Evolutionary conservation across 2,329 filamentous ascomycete genomes (phyloP), one percentile per base, ranked within the genome.

Genomic region (Onygenales sp.): DNA sequence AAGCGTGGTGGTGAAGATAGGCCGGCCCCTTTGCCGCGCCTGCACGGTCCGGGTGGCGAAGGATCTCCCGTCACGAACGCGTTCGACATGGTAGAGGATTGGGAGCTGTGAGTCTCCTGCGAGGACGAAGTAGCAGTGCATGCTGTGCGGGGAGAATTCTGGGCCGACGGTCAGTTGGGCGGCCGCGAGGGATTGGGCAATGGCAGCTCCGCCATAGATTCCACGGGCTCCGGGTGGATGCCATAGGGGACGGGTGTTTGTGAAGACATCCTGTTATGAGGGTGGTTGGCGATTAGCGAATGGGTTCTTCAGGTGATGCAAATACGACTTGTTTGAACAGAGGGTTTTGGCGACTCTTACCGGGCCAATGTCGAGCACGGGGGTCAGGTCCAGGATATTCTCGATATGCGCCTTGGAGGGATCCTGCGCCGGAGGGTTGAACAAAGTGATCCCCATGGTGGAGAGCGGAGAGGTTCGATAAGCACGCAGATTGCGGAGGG

Each of bases 41-140:
- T 97, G 92, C n/a, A 98, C 93, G 0, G 92, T 97, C 52, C 93
- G 80, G 39, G 93, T 97, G 52, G 89, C 85, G 69, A 91, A 98
- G 50, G 86, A 91, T 55, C 86, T 84, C 7, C 93, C 93, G 66
- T 95, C 89, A 53, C 93, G 85, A 47, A 98, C 89, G 51, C 88
- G 82, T 75, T 97, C 93, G 46, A 98, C 93, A 67, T 96, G 89
- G 75, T 95, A 97, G 57, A 96, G 79, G 60, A 97, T 87, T 35
- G 93, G 92, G 14, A 93, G 85, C 56, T 86, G 82, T 10, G 83
- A 79, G 65, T 92, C 87, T 32, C 93, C 93, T 4, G 92, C 91
- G 2, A 97, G 83, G 36, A 98, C 84, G 70, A 98, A 98, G 76
- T 97, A 98, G 80, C 93, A 97, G 79, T 98, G 93, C 87, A 95